Base-by-base conservation (phyloP, 129 eudicot genomes). In the Artemisia tridentata region DNA sequence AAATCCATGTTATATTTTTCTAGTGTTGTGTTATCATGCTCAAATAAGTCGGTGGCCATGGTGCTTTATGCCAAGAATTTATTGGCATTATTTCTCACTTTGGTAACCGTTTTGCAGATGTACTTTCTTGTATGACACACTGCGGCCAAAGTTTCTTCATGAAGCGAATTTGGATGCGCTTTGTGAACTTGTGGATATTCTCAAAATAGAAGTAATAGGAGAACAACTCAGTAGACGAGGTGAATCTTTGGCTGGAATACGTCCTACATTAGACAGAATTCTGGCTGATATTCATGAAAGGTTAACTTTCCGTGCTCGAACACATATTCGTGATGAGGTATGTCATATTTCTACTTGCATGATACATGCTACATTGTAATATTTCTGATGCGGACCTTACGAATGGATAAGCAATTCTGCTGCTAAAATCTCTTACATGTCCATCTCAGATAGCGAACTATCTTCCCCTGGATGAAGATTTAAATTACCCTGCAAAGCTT, bases 111-210 rank as follows among this genome's bases (percentile, higher is more conserved):
- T 47, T 82, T 80, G 80, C 96, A 93, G 99, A 80, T 90, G 89
- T 77, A 93, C 95, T 19, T 82, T 68, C 82, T 82, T 93, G 83
- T 90, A 93, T 77, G 99, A 93, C 74, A 93, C 96, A 0, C 66
- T 93, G 58, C 90, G 99, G 54, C 97, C 99, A 54, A 89, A 81
- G 67, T 86, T 93, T 63, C 87, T 93, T 61, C 99, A 93, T 80
- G 99, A 93, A 80, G 82, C 91, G 61, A 93, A 84, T 80, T 84
- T 93, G 59, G 99, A 93, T 78, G 71, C 84, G 76, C 97, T 93
- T 34, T 93, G 99, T 82, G 99, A 93, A 84, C 99, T 93, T 75
- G 96, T 93, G 83, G 90, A 93, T 69, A 91, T 93, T 80, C 99
- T 93, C 19, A 93, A 90, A 84, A 83, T 90, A 61, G 99, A 93